Evolutionary conservation across 1,284 basidiomycete genomes (phyloP), one percentile per base, ranked within the genome.

Genomic region (Malassezia dermatis): DNA sequence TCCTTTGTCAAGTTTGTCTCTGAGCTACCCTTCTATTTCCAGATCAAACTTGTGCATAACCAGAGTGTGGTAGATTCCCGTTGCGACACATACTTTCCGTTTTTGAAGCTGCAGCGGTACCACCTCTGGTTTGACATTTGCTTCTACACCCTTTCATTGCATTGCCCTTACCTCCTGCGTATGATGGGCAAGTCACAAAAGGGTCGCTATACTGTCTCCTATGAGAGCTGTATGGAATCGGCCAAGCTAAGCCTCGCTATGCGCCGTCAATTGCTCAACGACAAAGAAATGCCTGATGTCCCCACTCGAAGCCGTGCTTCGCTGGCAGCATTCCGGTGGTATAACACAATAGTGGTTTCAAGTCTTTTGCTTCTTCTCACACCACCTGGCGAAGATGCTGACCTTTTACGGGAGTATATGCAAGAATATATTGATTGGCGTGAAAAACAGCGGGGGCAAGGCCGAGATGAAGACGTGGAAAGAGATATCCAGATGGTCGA

Each of bases 81-180:
- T 12, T 63, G 64, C 48, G 67, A 71, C 45, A 48, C 52, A 7
- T 54, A 48, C 27, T 69, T 61, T 32, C 59, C 61, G 35, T 69
- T 63, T 34, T 53, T 71, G 44, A 56, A 61, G 37, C 51, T 64
- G 17, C 69, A 71, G 40, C 69, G 67, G 47, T 66, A 61, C 48
- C 57, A 67, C 17, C 43, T 69, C 23, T 62, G 66, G 42, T 64
- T 62, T 48, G 67, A 73, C 46, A 60, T 71, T 61, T 57, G 60
- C 47, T 65, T 67, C 45, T 57, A 64, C 15, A 41, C 61, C 4
- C 60, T 66, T 13, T 59, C 62, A 1, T 51, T 71, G 21, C 66
- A 70, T 49, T 65, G 67, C 10, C 66, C 69, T 0, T 68, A 61
- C 49, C 49, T 71, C 17, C 58, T 71, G 26, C 54, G 69, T 26